These are phyloP conservation scores for Suhomyces maxii DNA, from an alignment of 1,139 yeast genomes.

Conservation along the genomic window DNA sequence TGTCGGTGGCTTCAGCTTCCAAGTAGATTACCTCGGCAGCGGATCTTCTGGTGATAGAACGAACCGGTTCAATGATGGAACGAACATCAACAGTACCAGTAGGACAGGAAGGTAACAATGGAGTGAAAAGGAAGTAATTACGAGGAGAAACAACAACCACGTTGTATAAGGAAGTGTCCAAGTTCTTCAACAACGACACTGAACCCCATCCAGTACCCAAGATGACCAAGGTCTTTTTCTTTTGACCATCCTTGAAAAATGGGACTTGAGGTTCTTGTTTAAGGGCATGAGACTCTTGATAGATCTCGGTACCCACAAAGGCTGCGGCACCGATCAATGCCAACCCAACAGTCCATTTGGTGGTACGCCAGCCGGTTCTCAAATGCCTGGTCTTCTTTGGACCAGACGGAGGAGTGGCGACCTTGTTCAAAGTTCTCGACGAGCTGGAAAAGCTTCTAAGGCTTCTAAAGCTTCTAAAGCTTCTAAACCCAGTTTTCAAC, in stretches of 20 bases:
- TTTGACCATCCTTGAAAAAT: conserved; percentile 62
- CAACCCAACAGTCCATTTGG: conserved; percentile 29
- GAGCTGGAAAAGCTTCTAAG: conserved; percentile 11
- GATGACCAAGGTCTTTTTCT: conserved; percentile 84
- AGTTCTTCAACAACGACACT: conserved; percentile 73
- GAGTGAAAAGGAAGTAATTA: conserved; percentile 92
- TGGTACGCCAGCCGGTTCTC: conserved; percentile 29
- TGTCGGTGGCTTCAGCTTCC: conserved; percentile 87
- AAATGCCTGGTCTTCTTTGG: conserved; percentile 17
- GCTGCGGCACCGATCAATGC: conserved; percentile 41
- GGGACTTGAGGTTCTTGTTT: conserved; percentile 51
- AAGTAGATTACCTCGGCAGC: conserved; percentile 80
- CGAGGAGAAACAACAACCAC: conserved; percentile 91
- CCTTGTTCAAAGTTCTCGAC: conserved; percentile 18
- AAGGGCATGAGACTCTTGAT: conserved; percentile 61
- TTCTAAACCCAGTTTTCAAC: conserved; percentile 8
- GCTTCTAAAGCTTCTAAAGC: conserved; percentile 8
- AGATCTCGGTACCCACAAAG: conserved; percentile 55
- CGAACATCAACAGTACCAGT: conserved; percentile 91
- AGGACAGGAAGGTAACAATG: conserved; percentile 89
- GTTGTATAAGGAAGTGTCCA: conserved; percentile 84
- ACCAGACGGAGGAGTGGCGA: conserved; percentile 9
- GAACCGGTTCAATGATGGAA: conserved; percentile 85
- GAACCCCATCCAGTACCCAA: conserved; percentile 97
- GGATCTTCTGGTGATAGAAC: conserved; percentile 59